These are phyloP conservation scores for Lipomyces kockii DNA, from an alignment of 805 yeast genomes.

Conservation along the genomic window DNA sequence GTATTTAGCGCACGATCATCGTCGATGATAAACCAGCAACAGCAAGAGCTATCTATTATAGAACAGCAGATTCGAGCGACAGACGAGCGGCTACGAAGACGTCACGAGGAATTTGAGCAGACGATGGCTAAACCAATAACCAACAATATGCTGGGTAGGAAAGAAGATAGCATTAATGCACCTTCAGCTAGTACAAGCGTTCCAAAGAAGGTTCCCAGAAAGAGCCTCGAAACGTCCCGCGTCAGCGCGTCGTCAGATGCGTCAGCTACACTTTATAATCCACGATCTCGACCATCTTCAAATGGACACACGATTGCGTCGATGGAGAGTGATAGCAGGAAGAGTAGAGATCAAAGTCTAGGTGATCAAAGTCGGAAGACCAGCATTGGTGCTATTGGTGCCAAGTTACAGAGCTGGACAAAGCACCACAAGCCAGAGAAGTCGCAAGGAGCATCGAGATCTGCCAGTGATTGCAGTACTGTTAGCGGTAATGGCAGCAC, in stretches of 20 bases:
- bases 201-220: background rate
- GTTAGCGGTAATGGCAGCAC: background rate
- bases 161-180: background rate
- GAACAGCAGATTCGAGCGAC: slow-evolving; percentile 17
- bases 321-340: background rate
- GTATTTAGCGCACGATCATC: slow-evolving; percentile 10
- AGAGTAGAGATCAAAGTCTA: background rate
- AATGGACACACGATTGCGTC: background rate
- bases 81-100: slow-evolving; percentile 18
- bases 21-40: slow-evolving; percentile 13
- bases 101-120: background rate
- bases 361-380: background rate
- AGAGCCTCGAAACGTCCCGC: background rate
- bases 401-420: background rate
- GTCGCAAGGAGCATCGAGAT: background rate
- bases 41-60: slow-evolving; percentile 14
- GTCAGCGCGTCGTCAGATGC: background rate
- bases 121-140: background rate
- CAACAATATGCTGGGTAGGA: background rate
- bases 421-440: background rate
- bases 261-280: background rate
- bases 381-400: background rate
- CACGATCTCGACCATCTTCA: background rate
- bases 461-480: background rate
- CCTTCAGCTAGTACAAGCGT: background rate